These are phyloP conservation scores for Simplicillium sp. DNA, from an alignment of 2,329 filamentous ascomycete species.

Conservation along the genomic window DNA sequence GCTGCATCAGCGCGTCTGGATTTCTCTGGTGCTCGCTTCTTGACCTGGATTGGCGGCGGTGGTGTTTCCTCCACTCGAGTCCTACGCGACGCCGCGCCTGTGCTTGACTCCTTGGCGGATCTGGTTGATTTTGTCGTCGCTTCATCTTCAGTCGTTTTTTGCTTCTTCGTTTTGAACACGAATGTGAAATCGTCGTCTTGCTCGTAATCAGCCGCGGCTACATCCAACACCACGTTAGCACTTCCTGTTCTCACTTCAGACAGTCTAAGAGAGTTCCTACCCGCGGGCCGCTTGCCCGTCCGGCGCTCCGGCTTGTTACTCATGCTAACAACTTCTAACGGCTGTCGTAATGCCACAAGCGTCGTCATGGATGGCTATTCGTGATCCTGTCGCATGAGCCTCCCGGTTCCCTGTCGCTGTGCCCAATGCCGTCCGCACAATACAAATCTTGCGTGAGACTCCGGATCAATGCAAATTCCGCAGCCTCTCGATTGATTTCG, in stretches of 20 bases:
- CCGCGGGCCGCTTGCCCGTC: slow-evolving; percentile 55
- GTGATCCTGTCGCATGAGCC: slow-evolving; percentile 14
- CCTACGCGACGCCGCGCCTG: background rate
- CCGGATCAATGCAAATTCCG: too few relatives aligned
- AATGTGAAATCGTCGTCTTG: slow-evolving; percentile 72
- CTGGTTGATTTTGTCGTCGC: slow-evolving; percentile 18
- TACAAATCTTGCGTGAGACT: background rate
- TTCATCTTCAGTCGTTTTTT: slow-evolving; percentile 45
- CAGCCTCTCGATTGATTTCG: slow-evolving; percentile 7
- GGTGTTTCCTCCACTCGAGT: background rate
- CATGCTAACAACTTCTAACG: slow-evolving; percentile 61
- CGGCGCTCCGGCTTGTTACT: slow-evolving; percentile 53
- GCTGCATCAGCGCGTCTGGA: background rate
- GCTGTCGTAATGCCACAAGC: slow-evolving; percentile 53
- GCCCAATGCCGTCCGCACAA: background rate
- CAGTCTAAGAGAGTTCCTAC: slow-evolving; percentile 31
- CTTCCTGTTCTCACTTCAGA: background rate
- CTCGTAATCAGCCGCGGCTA: slow-evolving; percentile 46
- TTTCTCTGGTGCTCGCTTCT: slow-evolving; percentile 11
- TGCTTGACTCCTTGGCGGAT: background rate
- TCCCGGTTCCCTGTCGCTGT: slow-evolving; percentile 3
- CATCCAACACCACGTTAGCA: slow-evolving; percentile 8
- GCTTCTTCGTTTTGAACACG: slow-evolving; percentile 56
- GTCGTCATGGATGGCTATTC: slow-evolving; percentile 58
- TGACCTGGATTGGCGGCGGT: slow-evolving; percentile 8